Evolutionary conservation across 768 basidiomycete genomes (phyloP), one percentile per base, ranked within the genome.

Genomic region (Trametes gibbosa): DNA sequence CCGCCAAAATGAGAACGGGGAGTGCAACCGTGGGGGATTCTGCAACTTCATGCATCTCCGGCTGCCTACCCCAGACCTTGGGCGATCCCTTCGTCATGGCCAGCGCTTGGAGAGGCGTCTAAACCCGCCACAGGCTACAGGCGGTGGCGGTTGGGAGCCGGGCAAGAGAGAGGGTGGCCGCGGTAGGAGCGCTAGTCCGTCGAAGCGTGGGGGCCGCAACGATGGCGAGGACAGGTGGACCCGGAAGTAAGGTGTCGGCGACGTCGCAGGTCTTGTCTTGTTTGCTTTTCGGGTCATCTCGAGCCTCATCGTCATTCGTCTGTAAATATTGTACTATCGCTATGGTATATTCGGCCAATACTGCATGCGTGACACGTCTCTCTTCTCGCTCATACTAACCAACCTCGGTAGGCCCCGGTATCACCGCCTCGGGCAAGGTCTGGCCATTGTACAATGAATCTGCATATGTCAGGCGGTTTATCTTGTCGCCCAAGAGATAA

Each of bases 1-100:
- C 73, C 85, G 97, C 47, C 97, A 99, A 74, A 98, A 99, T 67
- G 97, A 99, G 73, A 90, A 98, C 66, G 97, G 97, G 8, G 92
- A 96, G 74, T 99, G 97, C 74, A 96, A 96, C 68, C 87, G 97
- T 42, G 97, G 96, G 29, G 95, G 95, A 2, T 98, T 97, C 77
- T 98, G 96, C 75, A 98, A 99, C 74, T 99, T 99, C 70, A 97
- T 98, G 93, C 95, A 98, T 76, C 79, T 98, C 34, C 86, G 92
- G 14, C 81, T 93, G 21, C 91, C 95, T 5, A 90, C 93, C 29
- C 86, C 89, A 69, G 86, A 92, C 12, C 82, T 97, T 13, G 89
- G 92, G 2, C 83, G 82, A 43, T 84, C 88, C 8, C 76, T 98
- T 53, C 83, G 85, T 17, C 86, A 84, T 43, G 92, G 92, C 14